Conservation (phyloP, 2,329 filamentous ascomycete species). For the Fonsecaea monophora region DNA sequence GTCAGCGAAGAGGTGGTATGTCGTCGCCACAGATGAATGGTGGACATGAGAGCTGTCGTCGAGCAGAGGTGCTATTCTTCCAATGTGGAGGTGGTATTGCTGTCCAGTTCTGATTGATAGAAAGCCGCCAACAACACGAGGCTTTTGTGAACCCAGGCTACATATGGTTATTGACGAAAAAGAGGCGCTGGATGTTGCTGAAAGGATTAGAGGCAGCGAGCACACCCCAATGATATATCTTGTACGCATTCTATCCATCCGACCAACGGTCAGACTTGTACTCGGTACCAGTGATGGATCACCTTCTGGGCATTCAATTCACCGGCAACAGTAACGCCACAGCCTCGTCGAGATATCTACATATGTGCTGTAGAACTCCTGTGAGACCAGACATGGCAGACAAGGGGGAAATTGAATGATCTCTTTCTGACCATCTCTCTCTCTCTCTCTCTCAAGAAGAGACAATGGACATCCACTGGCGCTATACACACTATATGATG, state of each 20-base stretch:
- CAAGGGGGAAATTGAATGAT: not conserved
- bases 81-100: not conserved
- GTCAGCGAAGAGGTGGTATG: not conserved
- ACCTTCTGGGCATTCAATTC: too few species aligned
- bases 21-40: not conserved
- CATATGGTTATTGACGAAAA: not conserved
- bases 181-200: not conserved
- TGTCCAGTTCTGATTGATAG: not conserved
- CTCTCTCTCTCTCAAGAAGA: too few species aligned
- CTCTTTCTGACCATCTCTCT: too few species aligned
- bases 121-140: not conserved
- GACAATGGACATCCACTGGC: too few species aligned
- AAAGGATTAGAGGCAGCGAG: not conserved
- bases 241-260: not conserved
- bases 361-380: too few species aligned
- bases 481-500: too few species aligned
- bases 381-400: too few species aligned
- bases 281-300: too few species aligned
- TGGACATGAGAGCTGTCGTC: not conserved
- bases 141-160: not conserved
- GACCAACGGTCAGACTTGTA: not conserved
- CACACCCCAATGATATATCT: not conserved
- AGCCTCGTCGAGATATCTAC: too few species aligned
- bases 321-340: too few species aligned
- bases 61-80: not conserved